Percentiles rank a stretch among this genome's conserved stretches.
These are phyloP conservation scores for Chaetomium globosum DNA, from an alignment of 2,329 filamentous ascomycete genomes.

Conservation along the genomic window DNA sequence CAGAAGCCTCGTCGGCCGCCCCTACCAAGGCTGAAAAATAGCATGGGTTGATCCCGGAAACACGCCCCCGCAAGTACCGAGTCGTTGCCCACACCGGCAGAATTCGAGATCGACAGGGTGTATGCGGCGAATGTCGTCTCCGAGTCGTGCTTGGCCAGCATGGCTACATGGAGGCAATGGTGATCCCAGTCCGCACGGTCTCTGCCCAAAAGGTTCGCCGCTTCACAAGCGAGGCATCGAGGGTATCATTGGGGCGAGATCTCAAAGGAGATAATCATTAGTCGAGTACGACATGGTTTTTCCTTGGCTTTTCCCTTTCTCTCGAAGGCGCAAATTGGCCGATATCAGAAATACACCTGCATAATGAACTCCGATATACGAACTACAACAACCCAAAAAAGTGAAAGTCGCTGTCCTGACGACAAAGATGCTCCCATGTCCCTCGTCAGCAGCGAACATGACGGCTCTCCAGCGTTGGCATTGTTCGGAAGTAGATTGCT, in stretches of 20 bases:
- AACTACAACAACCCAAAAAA: too few relatives aligned
- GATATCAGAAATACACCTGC: neutral
- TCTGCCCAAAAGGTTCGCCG: neutral
- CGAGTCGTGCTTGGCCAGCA: conserved; percentile 20
- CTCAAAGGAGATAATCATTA: neutral
- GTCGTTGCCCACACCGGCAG: conserved; percentile 5
- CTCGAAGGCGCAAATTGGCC: neutral
- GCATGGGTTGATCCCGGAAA: conserved; percentile 12
- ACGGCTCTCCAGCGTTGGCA: conserved; percentile 7
- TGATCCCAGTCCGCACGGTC: conserved; percentile 13
- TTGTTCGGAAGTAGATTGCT: conserved; percentile 29
- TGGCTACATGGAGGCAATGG: conserved; percentile 20
- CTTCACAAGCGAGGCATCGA: neutral
- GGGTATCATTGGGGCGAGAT: neutral
- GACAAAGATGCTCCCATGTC: neutral
- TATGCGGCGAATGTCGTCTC: conserved; percentile 15
- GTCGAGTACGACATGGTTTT: neutral
- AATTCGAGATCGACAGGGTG: conserved; percentile 12
- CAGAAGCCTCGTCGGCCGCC: neutral
- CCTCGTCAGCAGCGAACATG: neutral
- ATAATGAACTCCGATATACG: neutral
- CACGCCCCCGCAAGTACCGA: neutral
- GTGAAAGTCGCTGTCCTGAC: too few relatives aligned
- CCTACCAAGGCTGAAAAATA: neutral
- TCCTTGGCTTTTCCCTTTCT: neutral